Evolutionary conservation across 1,284 basidiomycete species (phyloP).

Genomic region (Ceratorhiza oryzae-sativae): DNA sequence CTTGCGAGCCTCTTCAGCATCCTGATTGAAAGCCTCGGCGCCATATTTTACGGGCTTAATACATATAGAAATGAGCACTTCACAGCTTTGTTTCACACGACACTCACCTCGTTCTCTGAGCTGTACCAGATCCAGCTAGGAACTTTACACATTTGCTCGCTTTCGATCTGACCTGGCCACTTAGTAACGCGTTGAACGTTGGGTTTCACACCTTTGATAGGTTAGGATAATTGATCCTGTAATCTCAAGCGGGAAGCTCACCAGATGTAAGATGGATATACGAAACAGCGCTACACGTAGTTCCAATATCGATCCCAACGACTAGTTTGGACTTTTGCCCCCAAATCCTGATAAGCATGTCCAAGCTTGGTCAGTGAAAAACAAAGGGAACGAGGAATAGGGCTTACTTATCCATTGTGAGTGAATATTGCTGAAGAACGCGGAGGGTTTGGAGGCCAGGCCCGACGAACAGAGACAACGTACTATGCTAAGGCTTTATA

Average conservation of each 20-base stretch:
- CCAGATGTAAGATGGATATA: background rate
- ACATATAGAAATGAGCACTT: too few relatives aligned
- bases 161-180: background rate
- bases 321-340: background rate
- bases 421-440: too few relatives aligned
- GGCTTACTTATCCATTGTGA: too few relatives aligned
- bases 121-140: conserved; percentile 11
- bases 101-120: background rate
- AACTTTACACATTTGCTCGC: background rate
- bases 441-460: too few relatives aligned
- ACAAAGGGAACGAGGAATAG: too few relatives aligned
- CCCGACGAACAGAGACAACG: too few relatives aligned
- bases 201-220: background rate
- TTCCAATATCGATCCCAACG: conserved; percentile 13
- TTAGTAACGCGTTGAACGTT: background rate
- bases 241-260: background rate
- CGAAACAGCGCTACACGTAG: conserved; percentile 12
- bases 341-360: background rate
- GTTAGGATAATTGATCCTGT: too few relatives aligned
- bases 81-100: too few relatives aligned
- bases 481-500: too few relatives aligned
- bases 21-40: conserved; percentile 13
- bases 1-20: background rate
- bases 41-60: conserved; percentile 1
- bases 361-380: too few relatives aligned